Evolutionary conservation across 2,329 filamentous ascomycete species (phyloP).

Genomic region (Ceratocystis eucalypticola): DNA sequence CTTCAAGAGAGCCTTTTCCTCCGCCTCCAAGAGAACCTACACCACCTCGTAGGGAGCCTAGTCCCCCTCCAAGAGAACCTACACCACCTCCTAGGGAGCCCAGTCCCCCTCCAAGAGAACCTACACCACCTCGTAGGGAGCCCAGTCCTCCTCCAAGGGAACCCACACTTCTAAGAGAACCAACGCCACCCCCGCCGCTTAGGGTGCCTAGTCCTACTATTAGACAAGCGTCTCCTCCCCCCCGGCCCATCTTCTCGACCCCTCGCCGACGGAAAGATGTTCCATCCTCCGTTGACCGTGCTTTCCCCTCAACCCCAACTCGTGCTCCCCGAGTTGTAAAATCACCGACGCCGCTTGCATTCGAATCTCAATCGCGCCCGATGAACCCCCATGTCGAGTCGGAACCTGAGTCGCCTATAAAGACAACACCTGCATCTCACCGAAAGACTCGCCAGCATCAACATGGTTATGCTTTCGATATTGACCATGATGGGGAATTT

Average conservation of each 20-base stretch:
- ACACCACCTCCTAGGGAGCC: constrained; percentile 28
- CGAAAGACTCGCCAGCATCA: neutral
- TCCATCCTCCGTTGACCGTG: neutral
- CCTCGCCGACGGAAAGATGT: constrained; percentile 6
- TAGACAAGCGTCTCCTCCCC: constrained; percentile 9
- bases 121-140: constrained; percentile 16
- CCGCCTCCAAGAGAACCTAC: neutral
- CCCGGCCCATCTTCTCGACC: constrained; percentile 3
- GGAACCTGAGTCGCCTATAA: constrained; percentile 17
- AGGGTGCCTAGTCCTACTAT: constrained; percentile 26
- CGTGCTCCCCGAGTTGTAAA: constrained; percentile 4
- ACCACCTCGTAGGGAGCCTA: no score
- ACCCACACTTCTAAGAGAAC: constrained; percentile 12
- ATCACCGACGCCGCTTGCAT: constrained; percentile 1
- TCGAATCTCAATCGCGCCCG: constrained; percentile 1
- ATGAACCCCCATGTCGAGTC: constrained; percentile 16
- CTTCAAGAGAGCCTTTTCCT: constrained; percentile 20
- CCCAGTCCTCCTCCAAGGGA: constrained; percentile 21
- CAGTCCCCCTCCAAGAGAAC: constrained; percentile 25
- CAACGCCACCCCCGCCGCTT: constrained; percentile 3
- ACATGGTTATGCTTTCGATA: neutral
- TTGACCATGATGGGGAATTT: constrained; percentile 4
- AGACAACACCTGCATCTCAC: neutral
- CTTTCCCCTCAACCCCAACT: constrained; percentile 6
- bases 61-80: constrained; percentile 22